These are phyloP conservation scores for Cytospora paraplurivora DNA, from an alignment of 2,329 filamentous ascomycete species.

Conservation along the genomic window DNA sequence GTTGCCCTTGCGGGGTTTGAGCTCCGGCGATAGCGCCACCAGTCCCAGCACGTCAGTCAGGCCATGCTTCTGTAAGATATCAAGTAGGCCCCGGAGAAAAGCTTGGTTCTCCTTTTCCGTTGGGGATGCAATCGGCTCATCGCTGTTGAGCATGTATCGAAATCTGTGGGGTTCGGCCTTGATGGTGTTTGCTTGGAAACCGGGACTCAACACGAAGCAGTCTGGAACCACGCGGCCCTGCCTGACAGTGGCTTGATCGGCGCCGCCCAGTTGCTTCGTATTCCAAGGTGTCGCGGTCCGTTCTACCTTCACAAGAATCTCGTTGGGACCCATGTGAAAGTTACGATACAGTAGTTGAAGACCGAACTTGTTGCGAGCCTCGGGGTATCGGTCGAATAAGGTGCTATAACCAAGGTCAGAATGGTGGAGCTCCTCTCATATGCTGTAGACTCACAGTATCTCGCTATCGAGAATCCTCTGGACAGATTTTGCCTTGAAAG, in stretches of 20 bases:
- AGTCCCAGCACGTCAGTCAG: conserved; percentile 3
- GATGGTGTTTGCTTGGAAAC: neutral
- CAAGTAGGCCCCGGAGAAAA: neutral
- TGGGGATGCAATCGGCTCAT: neutral
- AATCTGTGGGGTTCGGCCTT: conserved; percentile 1
- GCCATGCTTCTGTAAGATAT: neutral
- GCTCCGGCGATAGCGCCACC: conserved; percentile 4
- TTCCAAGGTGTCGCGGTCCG: conserved; percentile 3
- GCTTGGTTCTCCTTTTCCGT: neutral
- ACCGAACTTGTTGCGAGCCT: conserved; percentile 6
- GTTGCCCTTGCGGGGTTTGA: neutral
- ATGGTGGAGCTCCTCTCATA: neutral
- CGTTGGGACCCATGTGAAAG: neutral
- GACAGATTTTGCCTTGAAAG: neutral
- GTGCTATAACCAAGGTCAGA: neutral
- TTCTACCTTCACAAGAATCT: conserved; percentile 4
- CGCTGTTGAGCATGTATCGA: conserved; percentile 4
- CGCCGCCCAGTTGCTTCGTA: conserved; percentile 2
- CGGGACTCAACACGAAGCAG: neutral
- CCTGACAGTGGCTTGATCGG: neutral
- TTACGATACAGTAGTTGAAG: conserved; percentile 2
- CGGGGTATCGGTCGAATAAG: conserved; percentile 1
- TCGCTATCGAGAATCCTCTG: neutral
- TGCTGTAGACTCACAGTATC: neutral
- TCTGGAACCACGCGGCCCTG: neutral